Percentiles rank a stretch among this genome's conserved stretches.
phyloP scores from a whole-genome alignment of 768 basidiomycete genomes.

The Tulasnella sp. region DNA sequence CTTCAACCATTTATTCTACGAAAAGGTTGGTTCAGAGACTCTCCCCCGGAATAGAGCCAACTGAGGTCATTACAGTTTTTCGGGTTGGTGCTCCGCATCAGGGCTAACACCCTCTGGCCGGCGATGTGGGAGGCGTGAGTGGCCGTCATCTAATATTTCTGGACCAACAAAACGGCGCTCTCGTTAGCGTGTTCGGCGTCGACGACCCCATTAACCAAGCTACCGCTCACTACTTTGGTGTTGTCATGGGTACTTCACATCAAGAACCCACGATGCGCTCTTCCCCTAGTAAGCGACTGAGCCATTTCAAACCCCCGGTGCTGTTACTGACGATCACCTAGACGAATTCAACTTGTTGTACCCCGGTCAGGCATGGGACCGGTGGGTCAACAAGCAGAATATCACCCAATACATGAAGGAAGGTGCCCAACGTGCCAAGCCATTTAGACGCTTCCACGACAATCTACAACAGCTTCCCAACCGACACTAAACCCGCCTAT shows the following conservation, averaged over 20 bases:
- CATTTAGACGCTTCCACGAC: slow-evolving; percentile 39
- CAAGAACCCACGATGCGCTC: slow-evolving; percentile 68
- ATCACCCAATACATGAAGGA: slow-evolving; percentile 52
- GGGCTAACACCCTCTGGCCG: slow-evolving; percentile 63
- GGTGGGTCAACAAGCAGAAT: slow-evolving; percentile 38
- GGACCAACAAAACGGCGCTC: neutral
- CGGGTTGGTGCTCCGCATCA: slow-evolving; percentile 52
- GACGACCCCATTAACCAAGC: slow-evolving; percentile 51
- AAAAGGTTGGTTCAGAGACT: slow-evolving; percentile 32
- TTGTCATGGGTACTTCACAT: slow-evolving; percentile 61
- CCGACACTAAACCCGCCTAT: slow-evolving; percentile 42
- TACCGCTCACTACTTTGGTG: slow-evolving; percentile 46
- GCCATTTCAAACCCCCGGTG: neutral
- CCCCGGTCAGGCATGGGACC: slow-evolving; percentile 46
- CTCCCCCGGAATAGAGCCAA: neutral
- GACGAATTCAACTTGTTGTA: slow-evolving; percentile 50
- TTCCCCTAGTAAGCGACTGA: slow-evolving; percentile 31
- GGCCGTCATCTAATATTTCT: neutral
- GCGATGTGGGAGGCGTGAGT: slow-evolving; percentile 22
- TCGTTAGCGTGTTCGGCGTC: slow-evolving; percentile 35
- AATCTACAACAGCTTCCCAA: slow-evolving; percentile 42
- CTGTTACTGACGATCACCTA: slow-evolving; percentile 2
- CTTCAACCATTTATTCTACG: slow-evolving; percentile 51
- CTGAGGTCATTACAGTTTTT: slow-evolving; percentile 33
- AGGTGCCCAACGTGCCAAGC: slow-evolving; percentile 44